phyloP scores from a whole-genome alignment of 805 yeast genomes.

The Lipomyces spencermartinsiae region DNA sequence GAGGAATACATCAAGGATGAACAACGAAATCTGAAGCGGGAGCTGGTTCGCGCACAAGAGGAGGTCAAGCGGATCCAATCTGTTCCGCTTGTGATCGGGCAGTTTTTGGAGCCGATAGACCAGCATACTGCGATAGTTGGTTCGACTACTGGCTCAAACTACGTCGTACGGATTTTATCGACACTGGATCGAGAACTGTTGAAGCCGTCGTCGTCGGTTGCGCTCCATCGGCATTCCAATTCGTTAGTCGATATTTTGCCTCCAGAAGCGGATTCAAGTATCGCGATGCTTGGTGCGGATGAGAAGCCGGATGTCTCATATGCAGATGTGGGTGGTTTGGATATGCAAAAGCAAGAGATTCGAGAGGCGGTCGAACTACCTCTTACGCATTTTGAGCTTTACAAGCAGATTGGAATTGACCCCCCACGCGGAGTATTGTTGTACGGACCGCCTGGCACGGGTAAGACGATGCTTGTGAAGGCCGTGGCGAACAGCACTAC shows the following conservation, averaged over 20 bases:
- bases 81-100: slow-evolving; percentile 97
- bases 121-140: slow-evolving; percentile 96
- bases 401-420: slow-evolving; percentile 95
- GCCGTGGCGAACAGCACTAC: slow-evolving; percentile 98
- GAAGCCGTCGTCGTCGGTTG: slow-evolving; percentile 94
- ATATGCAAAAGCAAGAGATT: slow-evolving; percentile 98
- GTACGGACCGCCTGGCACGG: slow-evolving; percentile 99
- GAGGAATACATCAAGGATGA: slow-evolving; percentile 98
- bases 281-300: slow-evolving; percentile 91
- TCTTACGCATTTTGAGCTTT: slow-evolving; percentile 91
- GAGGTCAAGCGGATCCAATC: slow-evolving; percentile 97
- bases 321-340: slow-evolving; percentile 98
- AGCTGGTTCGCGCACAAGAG: slow-evolving; percentile 94
- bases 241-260: slow-evolving; percentile 97
- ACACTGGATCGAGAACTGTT: slow-evolving; percentile 93
- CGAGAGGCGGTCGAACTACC: slow-evolving; percentile 99
- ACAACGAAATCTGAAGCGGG: slow-evolving; percentile 94
- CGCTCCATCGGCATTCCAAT: slow-evolving; percentile 97
- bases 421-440: slow-evolving; percentile 98
- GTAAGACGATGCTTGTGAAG: slow-evolving; percentile 98
- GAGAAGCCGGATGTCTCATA: slow-evolving; percentile 96
- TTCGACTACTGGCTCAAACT: slow-evolving; percentile 96
- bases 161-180: slow-evolving; percentile 92
- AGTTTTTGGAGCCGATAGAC: slow-evolving; percentile 96
- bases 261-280: slow-evolving; percentile 97